phyloP scores from a whole-genome alignment of 2,329 filamentous ascomycete species.

The Paramyrothecium sp. region DNA sequence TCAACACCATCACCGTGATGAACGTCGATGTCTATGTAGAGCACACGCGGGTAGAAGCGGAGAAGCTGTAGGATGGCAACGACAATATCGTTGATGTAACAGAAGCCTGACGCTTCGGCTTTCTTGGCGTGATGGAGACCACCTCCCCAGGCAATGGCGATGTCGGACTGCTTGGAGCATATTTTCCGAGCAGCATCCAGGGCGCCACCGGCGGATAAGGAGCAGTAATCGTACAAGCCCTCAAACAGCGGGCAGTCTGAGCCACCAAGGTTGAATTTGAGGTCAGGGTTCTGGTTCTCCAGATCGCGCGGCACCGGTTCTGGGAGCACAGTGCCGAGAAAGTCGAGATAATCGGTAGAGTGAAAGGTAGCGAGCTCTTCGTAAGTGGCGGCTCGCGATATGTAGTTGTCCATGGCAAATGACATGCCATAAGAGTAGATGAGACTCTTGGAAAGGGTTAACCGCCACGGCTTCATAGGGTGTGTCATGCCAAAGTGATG shows the following conservation, averaged over 20 bases:
- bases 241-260: constrained; percentile 97
- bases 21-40: constrained; percentile 94
- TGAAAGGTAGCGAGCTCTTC: constrained; percentile 89
- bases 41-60: constrained; percentile 75
- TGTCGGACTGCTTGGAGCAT: constrained; percentile 82
- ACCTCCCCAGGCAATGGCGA: constrained; percentile 96
- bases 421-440: constrained; percentile 95
- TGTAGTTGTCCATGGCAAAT: constrained; percentile 93
- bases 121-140: constrained; percentile 97
- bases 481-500: constrained; percentile 97
- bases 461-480: constrained; percentile 98
- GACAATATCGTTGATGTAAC: constrained; percentile 99
- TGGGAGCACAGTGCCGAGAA: constrained; percentile 71
- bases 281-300: constrained; percentile 60
- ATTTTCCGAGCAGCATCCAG: constrained; percentile 90
- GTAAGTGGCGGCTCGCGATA: constrained; percentile 78
- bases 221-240: constrained; percentile 92
- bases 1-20: constrained; percentile 91
- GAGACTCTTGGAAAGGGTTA: constrained; percentile 92
- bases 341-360: constrained; percentile 85
- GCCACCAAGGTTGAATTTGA: constrained; percentile 81
- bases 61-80: constrained; percentile 87
- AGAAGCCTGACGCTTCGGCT: constrained; percentile 90
- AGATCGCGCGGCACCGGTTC: constrained; percentile 63
- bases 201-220: constrained; percentile 86